phyloP scores from a whole-genome alignment of 2,329 filamentous ascomycete species.

The Exophiala xenobiotica region DNA sequence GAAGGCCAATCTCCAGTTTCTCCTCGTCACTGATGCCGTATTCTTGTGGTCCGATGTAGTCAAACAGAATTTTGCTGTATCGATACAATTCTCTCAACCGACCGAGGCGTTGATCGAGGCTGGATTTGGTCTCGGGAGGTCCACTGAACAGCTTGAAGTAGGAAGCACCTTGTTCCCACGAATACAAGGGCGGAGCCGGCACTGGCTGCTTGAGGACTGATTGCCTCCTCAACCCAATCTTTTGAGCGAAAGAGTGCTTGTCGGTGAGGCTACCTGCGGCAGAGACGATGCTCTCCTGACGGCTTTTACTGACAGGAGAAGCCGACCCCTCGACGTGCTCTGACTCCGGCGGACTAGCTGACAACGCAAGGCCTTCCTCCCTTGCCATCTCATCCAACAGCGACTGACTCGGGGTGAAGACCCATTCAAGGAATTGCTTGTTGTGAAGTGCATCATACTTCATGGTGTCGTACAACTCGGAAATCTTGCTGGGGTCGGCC shows the following conservation, averaged over 20 bases:
- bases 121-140: constrained; percentile 69
- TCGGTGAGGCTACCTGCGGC: constrained; percentile 29
- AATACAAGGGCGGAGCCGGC: constrained; percentile 50
- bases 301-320: constrained; percentile 8
- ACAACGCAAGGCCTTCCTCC: constrained; percentile 24
- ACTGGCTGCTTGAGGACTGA: constrained; percentile 47
- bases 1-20: constrained; percentile 95
- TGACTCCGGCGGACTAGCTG: constrained; percentile 21
- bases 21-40: constrained; percentile 95
- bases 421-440: constrained; percentile 92
- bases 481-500: constrained; percentile 97
- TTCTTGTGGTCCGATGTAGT: constrained; percentile 97
- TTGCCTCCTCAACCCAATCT: constrained; percentile 52
- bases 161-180: constrained; percentile 60
- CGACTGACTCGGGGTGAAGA: constrained; percentile 80
- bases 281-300: constrained; percentile 22
- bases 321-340: constrained; percentile 21
- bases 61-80: constrained; percentile 90
- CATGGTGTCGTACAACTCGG: constrained; percentile 98
- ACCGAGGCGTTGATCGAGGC: constrained; percentile 79
- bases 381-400: constrained; percentile 35
- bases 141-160: constrained; percentile 93
- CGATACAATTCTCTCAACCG: constrained; percentile 91
- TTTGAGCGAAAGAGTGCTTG: constrained; percentile 38
- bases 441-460: constrained; percentile 99